Evolutionary conservation across 257 asterid genomes (phyloP), one percentile per base, ranked within the genome.

Genomic region (Rubia yunnanensis): DNA sequence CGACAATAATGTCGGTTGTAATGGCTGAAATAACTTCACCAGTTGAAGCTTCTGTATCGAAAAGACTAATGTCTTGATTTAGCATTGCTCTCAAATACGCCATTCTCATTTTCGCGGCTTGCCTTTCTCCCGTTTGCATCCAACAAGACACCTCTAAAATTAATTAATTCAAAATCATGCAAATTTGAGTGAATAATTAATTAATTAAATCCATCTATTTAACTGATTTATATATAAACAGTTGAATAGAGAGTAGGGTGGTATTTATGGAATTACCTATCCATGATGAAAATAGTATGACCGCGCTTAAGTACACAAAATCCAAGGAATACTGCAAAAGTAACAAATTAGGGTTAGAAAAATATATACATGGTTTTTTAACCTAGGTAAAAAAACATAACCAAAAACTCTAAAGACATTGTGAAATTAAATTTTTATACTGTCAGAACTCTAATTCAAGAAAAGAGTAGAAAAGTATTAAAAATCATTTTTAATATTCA

Each of bases 51-150:
- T 94, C 95, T 0, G 92, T 90, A 49, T 94, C 99, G 18, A 94
- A 94, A 17, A 81, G 77, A 69, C 92, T 82, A 20, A 94, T 86
- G 11, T 94, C 99, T 75, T 94, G 96, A 78, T 77, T 88, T 23
- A 94, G 68, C 95, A 94, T 88, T 2, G 83, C 76, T 64, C 82
- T 79, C 64, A 94, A 31, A 73, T 94, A 94, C 4, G 97, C 92
- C 95, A 90, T 88, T 77, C 99, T 88, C 95, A 94, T 94, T 55
- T 94, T 90, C 4, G 95, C 90, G 2, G 99, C 99, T 82, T 94
- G 99, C 58, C 99, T 79, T 62, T 94, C 99, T 58, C 99, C 99
- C 10, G 86, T 75, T 31, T 94, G 78, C 99, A 94, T 94, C 99
- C 99, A 94, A 76, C 95, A 94, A 8, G 92, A 95, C 84, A 94